Evolutionary conservation across 2,329 filamentous ascomycete species (phyloP).

Genomic region (Cladophialophora chaetospira): DNA sequence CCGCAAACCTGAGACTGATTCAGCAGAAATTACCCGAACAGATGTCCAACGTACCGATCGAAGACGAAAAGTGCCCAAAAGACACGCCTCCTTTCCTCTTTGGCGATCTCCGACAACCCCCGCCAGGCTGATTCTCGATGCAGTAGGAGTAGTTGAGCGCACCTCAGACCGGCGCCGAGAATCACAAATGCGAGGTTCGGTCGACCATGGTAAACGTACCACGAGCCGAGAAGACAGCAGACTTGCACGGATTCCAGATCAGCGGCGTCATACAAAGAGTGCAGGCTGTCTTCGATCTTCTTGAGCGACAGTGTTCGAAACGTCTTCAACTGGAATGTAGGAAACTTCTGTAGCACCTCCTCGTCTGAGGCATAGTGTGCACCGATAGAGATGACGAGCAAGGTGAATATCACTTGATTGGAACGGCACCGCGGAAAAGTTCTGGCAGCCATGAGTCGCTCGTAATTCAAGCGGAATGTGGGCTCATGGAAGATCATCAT

Average conservation of each 20-base stretch:
- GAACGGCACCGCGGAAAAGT: constrained; percentile 39
- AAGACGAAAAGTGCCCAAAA: constrained; percentile 27
- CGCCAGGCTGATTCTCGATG: constrained; percentile 26
- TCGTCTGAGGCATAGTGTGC: constrained; percentile 42
- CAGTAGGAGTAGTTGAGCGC: constrained; percentile 19
- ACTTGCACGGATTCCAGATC: constrained; percentile 32
- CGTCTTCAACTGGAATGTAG: constrained; percentile 25
- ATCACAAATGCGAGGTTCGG: constrained; percentile 23
- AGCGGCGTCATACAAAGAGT: constrained; percentile 48
- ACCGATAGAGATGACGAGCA: constrained; percentile 43
- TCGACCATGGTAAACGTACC: constrained; percentile 22
- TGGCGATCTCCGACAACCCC: constrained; percentile 19
- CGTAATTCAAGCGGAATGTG: constrained; percentile 40
- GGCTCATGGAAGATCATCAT: constrained; percentile 49
- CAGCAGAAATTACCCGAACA: background rate
- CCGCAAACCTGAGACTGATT: constrained; percentile 12
- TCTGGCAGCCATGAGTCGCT: constrained; percentile 40
- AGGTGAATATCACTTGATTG: constrained; percentile 42
- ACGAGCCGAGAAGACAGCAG: constrained; percentile 21
- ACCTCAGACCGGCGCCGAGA: constrained; percentile 19
- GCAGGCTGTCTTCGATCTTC: constrained; percentile 40
- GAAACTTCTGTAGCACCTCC: constrained; percentile 26
- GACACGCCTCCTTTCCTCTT: constrained; percentile 21
- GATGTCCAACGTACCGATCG: constrained; percentile 13
- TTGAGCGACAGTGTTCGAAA: constrained; percentile 22